Percentiles rank a stretch among this genome's conserved stretches.
Evolutionary conservation across 2,329 filamentous ascomycete species (phyloP).

Genomic region (Colletotrichum sp.): DNA sequence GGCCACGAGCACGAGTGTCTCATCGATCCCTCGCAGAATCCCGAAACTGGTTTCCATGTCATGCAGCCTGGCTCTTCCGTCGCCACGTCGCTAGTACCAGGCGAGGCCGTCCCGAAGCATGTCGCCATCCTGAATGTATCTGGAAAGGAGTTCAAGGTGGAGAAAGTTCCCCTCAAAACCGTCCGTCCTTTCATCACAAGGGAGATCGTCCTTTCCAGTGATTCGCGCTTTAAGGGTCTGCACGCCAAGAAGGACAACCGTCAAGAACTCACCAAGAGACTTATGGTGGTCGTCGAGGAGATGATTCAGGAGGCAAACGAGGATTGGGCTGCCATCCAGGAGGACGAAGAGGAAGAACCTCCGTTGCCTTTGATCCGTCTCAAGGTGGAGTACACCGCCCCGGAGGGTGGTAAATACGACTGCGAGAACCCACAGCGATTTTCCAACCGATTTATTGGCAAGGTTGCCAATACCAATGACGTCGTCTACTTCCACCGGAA

Average conservation of each 20-base stretch:
- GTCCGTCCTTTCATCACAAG: slow-evolving; percentile 90
- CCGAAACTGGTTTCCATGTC: slow-evolving; percentile 89
- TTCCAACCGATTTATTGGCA: slow-evolving; percentile 88
- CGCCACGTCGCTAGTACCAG: slow-evolving; percentile 87
- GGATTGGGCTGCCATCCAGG: slow-evolving; percentile 83
- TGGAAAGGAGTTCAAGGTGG: slow-evolving; percentile 79
- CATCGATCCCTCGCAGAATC: slow-evolving; percentile 83
- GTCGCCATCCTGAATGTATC: slow-evolving; percentile 86
- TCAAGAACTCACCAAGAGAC: slow-evolving; percentile 75
- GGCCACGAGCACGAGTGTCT: slow-evolving; percentile 97
- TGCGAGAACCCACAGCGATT: slow-evolving; percentile 96
- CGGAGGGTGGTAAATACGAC: slow-evolving; percentile 85
- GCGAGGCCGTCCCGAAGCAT: slow-evolving; percentile 90
- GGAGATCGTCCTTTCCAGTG: slow-evolving; percentile 79
- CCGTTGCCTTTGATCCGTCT: slow-evolving; percentile 87
- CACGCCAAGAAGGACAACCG: slow-evolving; percentile 85
- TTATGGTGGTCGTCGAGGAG: slow-evolving; percentile 81
- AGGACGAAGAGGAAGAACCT: slow-evolving; percentile 60
- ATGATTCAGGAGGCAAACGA: slow-evolving; percentile 85
- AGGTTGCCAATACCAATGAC: slow-evolving; percentile 92
- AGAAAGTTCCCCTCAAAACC: slow-evolving; percentile 83
- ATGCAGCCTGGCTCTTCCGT: slow-evolving; percentile 98
- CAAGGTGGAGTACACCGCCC: slow-evolving; percentile 87
- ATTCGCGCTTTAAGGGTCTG: slow-evolving; percentile 77
- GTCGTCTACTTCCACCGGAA: slow-evolving; percentile 93